Conservation (phyloP, 306 rosid species). For the Biancaea sappan region DNA sequence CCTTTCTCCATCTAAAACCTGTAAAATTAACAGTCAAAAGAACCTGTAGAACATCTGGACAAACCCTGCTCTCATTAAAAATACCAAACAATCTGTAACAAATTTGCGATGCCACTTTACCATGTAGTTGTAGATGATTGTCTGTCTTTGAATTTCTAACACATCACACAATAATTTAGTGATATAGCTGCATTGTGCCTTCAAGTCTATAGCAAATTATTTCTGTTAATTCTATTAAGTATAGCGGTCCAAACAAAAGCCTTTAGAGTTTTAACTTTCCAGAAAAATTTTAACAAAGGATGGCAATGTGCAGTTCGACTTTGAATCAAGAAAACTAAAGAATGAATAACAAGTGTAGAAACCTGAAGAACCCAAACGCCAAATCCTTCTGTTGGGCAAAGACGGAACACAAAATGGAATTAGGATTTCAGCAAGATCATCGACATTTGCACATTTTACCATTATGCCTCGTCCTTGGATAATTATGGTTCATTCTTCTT, state of each 20-base stretch:
- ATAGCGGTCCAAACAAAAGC: neutral
- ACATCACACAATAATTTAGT: neutral
- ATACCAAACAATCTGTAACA: neutral
- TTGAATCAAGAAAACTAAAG: neutral
- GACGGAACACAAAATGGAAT: neutral
- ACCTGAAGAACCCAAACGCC: neutral
- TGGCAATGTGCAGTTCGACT: neutral
- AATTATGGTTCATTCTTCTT: constrained; percentile 13
- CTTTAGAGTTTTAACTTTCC: neutral
- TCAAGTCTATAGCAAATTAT: neutral
- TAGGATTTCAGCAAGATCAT: neutral
- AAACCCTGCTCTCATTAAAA: neutral
- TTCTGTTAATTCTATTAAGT: neutral
- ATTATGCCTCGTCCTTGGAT: constrained; percentile 14
- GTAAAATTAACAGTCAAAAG: neutral
- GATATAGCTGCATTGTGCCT: neutral
- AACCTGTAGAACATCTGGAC: neutral
- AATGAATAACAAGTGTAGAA: neutral
- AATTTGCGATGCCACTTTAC: neutral
- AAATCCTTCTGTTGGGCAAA: neutral
- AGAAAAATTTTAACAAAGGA: neutral
- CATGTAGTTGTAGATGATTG: neutral
- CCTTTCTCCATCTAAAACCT: neutral
- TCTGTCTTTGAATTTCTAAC: neutral
- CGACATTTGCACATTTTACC: no score